Base-by-base conservation (phyloP, 2,329 filamentous ascomycete genomes). In the Scortechinia acanthostroma region DNA sequence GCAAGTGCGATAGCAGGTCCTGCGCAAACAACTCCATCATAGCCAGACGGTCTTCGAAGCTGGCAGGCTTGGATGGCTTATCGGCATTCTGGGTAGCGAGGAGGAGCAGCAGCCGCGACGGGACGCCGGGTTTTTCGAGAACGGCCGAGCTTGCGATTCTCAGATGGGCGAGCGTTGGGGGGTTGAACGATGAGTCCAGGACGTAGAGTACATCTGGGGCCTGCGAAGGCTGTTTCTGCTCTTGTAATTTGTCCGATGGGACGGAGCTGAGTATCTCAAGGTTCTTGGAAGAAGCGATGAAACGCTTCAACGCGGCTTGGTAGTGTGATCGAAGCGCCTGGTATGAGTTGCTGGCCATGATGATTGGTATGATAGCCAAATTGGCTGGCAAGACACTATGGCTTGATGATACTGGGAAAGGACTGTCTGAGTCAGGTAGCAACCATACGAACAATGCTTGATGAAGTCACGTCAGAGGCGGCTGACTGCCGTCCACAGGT, bases 111-210 rank as follows among this genome's bases (percentile, higher is more conserved):
- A 83, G 55, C 5, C 78, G 58, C 45, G 66, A 49, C 20, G 54
- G 49, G 25, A 46, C 44, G 45, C 47, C 46, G 4, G 53, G 49
- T 16, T 60, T 55, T 30, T 65, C 60, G 40, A 62, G 58, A 3
- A 83, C 51, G 2, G 77, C 77, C 15, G 73, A 72, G 22, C 64
- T 66, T 3, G 72, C 75, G 23, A 84, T 72, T 19, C 65, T 63
- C 16, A 74, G 62, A 54, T 84, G 79, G 6, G 79, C 80, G 44
- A 67, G 63, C 2, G 76, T 79, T 1, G 80, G 80, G 10, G 80
- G 80, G 50, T 84, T 84, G 70, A 82, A 83, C 20, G 77, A 81
- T 1, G 78, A 82, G 55, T 83, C 80, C 42, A 83, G 67, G 46
- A 84, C 77, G 59, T 79, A 80, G 44, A 84, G 70, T 1, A 68